phyloP scores from a whole-genome alignment of 2,329 filamentous ascomycete genomes.

The Domatiomyces globalis region DNA sequence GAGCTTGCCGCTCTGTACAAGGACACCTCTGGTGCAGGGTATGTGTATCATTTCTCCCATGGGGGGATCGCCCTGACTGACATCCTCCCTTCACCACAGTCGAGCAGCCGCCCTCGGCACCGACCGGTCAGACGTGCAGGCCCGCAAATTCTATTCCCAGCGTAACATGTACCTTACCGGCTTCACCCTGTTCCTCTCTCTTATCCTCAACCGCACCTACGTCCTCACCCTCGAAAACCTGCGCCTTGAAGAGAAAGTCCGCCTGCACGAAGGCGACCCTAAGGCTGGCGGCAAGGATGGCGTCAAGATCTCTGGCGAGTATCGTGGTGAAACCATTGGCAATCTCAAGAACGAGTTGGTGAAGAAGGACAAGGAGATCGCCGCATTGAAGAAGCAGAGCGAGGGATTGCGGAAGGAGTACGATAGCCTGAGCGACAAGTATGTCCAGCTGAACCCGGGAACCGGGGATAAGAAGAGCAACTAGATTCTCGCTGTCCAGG shows the following conservation, averaged over 20 bases:
- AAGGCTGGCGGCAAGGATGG: constrained; percentile 50
- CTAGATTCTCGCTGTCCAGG: constrained; percentile 22
- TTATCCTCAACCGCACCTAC: constrained; percentile 97
- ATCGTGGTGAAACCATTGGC: constrained; percentile 57
- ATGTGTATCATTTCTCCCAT: constrained; percentile 21
- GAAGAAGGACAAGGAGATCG: constrained; percentile 68
- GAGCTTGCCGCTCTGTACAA: constrained; percentile 66
- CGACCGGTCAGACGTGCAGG: constrained; percentile 95
- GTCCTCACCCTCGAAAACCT: constrained; percentile 89
- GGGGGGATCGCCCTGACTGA: not conserved
- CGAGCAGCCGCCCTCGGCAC: constrained; percentile 65
- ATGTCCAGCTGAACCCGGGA: constrained; percentile 39
- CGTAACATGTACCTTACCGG: constrained; percentile 99
- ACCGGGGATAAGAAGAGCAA: constrained; percentile 40
- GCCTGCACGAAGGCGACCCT: constrained; percentile 59
- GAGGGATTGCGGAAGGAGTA: constrained; percentile 75
- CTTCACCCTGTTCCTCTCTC: constrained; percentile 95
- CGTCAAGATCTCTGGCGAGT: constrained; percentile 57
- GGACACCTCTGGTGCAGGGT: constrained; percentile 38
- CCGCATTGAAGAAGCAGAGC: constrained; percentile 83
- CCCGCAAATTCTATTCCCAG: constrained; percentile 99
- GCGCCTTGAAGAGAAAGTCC: constrained; percentile 81
- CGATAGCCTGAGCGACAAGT: constrained; percentile 69
- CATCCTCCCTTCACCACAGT: constrained; percentile 2
- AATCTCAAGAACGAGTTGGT: constrained; percentile 59